Base-by-base conservation (phyloP, 495 filamentous ascomycete species). In the Penicillium argentinense region DNA sequence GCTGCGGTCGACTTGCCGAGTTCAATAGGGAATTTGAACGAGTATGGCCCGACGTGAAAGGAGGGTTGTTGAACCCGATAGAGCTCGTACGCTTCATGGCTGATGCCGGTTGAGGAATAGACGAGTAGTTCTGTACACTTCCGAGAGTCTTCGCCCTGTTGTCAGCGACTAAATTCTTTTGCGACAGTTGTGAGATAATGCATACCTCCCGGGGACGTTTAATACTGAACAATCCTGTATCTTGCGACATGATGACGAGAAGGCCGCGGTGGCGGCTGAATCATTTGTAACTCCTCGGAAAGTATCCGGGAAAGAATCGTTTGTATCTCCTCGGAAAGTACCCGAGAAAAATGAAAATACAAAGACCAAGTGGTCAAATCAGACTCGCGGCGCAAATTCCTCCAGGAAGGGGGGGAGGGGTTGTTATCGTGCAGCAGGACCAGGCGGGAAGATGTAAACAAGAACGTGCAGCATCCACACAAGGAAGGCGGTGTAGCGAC, bases 61-160 rank as follows among this genome's bases (percentile, higher is more conserved):
- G 77, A 29, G 77, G 70, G 59, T 83, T 83, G 59, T 83, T 79
- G 53, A 78, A 71, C 51, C 83, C 82, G 36, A 84, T 85, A n/a
- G 89, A 91, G 56, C 82, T 95, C 6, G 89, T 88, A 62, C 93
- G 88, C 69, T 97, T 97, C 74, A 97, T 78, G 18, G 93, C 88
- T n/a, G 93, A 97, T n/a, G 86, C 74, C 4, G 91, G 90, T 66
- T 90, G 87, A 4, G 91, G 91, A 43, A 96, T 86, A n/a, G 81
- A 74, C 28, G 86, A 84, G 59, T 85, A 92, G 65, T 82, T 80
- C 60, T 83, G 87, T 58, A 91, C 77, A 56, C 81, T 79, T 51
- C 83, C 89, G 30, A 95, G 80, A 21, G 89, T 91, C 88, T 93
- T 64, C 29, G 48, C 33, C 28, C 29, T 18, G 52, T 32, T 42